Conservation (phyloP, 1,284 basidiomycete genomes). For the Cutaneotrichosporon sp. region DNA sequence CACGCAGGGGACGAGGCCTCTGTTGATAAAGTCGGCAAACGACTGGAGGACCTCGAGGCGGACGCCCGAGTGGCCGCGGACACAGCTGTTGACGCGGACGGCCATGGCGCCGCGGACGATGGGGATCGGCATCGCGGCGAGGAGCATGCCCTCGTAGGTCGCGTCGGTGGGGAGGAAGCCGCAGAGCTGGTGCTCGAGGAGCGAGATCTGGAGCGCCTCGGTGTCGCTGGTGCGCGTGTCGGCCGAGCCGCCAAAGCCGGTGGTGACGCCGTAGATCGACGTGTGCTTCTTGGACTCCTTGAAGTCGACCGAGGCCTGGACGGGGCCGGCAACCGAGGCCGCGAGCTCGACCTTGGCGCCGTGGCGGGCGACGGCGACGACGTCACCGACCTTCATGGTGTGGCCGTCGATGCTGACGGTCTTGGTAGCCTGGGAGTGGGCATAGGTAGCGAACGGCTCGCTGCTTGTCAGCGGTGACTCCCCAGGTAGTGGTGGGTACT, state of each 20-base stretch:
- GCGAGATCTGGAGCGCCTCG: conserved; percentile 26
- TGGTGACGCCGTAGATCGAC: conserved; percentile 27
- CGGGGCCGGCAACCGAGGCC: conserved; percentile 10
- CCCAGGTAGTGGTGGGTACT: not conserved
- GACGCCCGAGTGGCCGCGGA: conserved; percentile 29
- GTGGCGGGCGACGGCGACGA: conserved; percentile 25
- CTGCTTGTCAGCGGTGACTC: conserved; percentile 2
- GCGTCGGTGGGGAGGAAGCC: conserved; percentile 24
- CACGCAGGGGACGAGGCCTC: conserved; percentile 24
- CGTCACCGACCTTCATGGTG: conserved; percentile 20
- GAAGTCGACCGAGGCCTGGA: conserved; percentile 25
- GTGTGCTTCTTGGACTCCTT: conserved; percentile 28
- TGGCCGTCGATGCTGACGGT: conserved; percentile 22
- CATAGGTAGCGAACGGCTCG: conserved; percentile 23
- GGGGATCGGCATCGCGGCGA: conserved; percentile 25
- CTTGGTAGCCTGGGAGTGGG: conserved; percentile 12
- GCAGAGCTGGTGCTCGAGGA: conserved; percentile 30
- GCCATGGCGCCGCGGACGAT: conserved; percentile 27
- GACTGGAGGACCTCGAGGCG: conserved; percentile 25
- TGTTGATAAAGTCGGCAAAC: conserved; percentile 25
- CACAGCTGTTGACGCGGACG: conserved; percentile 25
- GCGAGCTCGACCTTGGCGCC: conserved; percentile 20
- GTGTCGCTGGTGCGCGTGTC: conserved; percentile 26
- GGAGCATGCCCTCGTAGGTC: conserved; percentile 25
- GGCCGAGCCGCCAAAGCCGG: conserved; percentile 26